These are phyloP conservation scores for Sanghuangporus sanghuang DNA, from an alignment of 1,284 basidiomycete genomes.

Conservation along the genomic window DNA sequence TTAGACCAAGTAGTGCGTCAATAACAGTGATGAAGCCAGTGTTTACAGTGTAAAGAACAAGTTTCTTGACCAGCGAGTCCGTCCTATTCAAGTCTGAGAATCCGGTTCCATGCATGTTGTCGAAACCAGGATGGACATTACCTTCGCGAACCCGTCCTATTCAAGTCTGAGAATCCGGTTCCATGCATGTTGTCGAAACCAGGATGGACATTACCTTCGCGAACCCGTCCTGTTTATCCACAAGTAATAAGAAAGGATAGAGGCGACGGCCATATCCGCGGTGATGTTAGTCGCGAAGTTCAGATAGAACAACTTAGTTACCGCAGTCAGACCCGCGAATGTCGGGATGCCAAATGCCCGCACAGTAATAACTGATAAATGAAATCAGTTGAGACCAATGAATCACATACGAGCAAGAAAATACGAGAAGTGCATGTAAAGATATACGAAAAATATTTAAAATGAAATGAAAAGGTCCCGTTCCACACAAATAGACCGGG, in stretches of 20 bases:
- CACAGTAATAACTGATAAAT: slow-evolving; percentile 14
- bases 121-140: slow-evolving; percentile 16
- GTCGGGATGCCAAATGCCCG: slow-evolving; percentile 18
- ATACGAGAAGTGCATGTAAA: background rate
- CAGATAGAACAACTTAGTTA: slow-evolving; percentile 24
- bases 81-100: slow-evolving; percentile 24
- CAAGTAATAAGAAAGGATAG: slow-evolving; percentile 30
- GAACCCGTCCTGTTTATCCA: slow-evolving; percentile 31
- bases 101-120: background rate
- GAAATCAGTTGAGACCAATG: background rate
- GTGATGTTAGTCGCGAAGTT: slow-evolving; percentile 25
- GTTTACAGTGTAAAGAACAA: slow-evolving; percentile 35
- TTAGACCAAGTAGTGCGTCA: background rate
- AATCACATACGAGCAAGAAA: background rate
- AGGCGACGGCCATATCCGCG: slow-evolving; percentile 32
- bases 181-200: background rate
- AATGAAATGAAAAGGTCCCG: background rate
- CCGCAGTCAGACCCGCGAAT: slow-evolving; percentile 19
- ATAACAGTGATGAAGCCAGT: slow-evolving; percentile 25
- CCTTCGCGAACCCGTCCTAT: slow-evolving; percentile 33
- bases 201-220: slow-evolving; percentile 25
- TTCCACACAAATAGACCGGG: background rate
- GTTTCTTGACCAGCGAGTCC: slow-evolving; percentile 31
- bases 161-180: no score
- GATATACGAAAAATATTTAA: background rate